phyloP scores from a whole-genome alignment of 2,329 filamentous ascomycete species.

The Colletotrichum sp. region DNA sequence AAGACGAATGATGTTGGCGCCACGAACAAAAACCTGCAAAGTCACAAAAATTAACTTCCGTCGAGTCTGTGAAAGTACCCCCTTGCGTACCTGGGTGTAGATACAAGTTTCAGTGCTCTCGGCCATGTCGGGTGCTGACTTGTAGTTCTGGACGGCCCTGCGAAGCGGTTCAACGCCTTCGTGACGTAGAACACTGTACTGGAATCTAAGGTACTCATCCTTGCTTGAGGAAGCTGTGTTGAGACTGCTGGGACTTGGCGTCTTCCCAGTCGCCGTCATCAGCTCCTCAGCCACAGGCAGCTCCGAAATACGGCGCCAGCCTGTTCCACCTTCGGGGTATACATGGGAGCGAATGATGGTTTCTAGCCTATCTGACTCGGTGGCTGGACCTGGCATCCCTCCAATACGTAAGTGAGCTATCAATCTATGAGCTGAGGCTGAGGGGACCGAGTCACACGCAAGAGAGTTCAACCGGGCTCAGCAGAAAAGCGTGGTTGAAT shows the following conservation, averaged over 20 bases:
- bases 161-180: slow-evolving; percentile 75
- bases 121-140: slow-evolving; percentile 52
- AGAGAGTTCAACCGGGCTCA: neutral
- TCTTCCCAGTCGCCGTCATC: slow-evolving; percentile 32
- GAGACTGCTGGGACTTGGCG: slow-evolving; percentile 58
- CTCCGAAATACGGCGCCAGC: slow-evolving; percentile 45
- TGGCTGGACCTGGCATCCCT: neutral
- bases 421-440: neutral
- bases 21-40: neutral
- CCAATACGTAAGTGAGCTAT: neutral
- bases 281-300: slow-evolving; percentile 61
- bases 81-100: slow-evolving; percentile 68
- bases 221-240: slow-evolving; percentile 63
- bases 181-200: slow-evolving; percentile 78
- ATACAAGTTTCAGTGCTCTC: slow-evolving; percentile 66
- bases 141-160: slow-evolving; percentile 65
- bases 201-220: slow-evolving; percentile 70
- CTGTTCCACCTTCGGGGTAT: neutral
- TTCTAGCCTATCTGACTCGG: neutral
- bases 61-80: neutral
- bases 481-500: neutral
- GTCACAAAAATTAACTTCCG: neutral
- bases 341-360: neutral
- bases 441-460: neutral
- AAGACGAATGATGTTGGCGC: slow-evolving; percentile 33